Base-by-base conservation (phyloP, 495 filamentous ascomycete species). In the Penicillium egyptiacum region DNA sequence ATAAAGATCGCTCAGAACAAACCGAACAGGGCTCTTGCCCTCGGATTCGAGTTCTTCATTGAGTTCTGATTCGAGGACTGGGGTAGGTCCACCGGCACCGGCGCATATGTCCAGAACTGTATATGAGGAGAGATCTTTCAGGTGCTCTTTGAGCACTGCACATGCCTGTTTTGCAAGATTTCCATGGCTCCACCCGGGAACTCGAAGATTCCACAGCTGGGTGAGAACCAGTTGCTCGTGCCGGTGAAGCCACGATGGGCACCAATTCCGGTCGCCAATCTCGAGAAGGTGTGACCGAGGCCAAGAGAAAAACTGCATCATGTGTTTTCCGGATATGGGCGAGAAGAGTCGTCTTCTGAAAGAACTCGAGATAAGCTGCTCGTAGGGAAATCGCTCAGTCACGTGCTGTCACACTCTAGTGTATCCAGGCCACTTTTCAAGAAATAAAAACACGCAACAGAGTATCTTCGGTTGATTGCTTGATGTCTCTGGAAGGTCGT, bases 91-190 rank as follows among this genome's bases (percentile, higher is more conserved):
- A 41, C 88, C 88, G 25, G 78, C 85, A 53, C 88, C 88, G 17
- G 88, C 84, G 68, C 87, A 89, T 69, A 90, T 86, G 69, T 92
- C 88, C 50, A 90, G 81, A 55, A 88, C 82, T 17, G 79, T 80
- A 63, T 83, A 80, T 7, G 62, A 74, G 28, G 72, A 74, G 1
- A 76, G 62, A 39, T 71, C 63, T 44, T 23, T 26, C 59, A 73
- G 26, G 81, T 79, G 46, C 69, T 70, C 49, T 58, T 73, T 69
- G 23, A 87, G 73, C 37, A 81, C 71, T 50, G 70, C 66, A 56
- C 64, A 62, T 50, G 71, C 67, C 22, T 63, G 63, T 2, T 56
- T 63, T 1, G 57, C 56, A 3, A 63, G 55, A 16, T 52, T 60
- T 30, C 65, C 61, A 48, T 63, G 55, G 56, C 61, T 59, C 22